These are phyloP conservation scores for Mentha longifolia DNA, from an alignment of 257 asterid species.

Conservation along the genomic window DNA sequence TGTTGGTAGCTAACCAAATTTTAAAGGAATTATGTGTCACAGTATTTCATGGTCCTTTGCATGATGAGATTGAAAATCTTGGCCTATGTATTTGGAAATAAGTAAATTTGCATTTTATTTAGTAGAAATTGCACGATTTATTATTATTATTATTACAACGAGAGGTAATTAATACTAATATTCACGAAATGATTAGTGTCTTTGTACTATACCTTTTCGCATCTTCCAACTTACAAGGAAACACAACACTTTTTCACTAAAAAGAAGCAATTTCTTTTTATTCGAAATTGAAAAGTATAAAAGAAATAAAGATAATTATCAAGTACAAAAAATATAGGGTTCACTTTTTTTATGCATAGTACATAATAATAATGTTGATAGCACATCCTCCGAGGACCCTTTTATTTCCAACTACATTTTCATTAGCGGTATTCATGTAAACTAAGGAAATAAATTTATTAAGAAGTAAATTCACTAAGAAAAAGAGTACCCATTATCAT, in stretches of 20 bases:
- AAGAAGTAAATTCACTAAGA: too few relatives aligned
- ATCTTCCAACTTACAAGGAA: constrained; percentile 4
- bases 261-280: too few relatives aligned
- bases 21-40: not conserved
- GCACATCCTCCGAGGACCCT: not conserved
- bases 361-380: too few relatives aligned
- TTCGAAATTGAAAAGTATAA: too few relatives aligned
- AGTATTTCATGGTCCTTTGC: not conserved
- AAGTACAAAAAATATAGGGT: not conserved
- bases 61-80: not conserved
- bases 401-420: too few relatives aligned
- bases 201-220: not conserved
- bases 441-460: too few relatives aligned
- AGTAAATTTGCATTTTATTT: too few relatives aligned
- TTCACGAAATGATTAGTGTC: not conserved
- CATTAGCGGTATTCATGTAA: too few relatives aligned
- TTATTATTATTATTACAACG: not conserved
- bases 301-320: not conserved
- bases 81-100: too few relatives aligned
- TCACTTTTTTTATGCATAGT: too few relatives aligned
- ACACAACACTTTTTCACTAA: constrained; percentile 9
- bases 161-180: not conserved
- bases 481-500: too few relatives aligned
- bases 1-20: not conserved
- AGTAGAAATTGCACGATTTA: not conserved